Conservation (phyloP, 495 filamentous ascomycete genomes). For the Annulohypoxylon stygium region DNA sequence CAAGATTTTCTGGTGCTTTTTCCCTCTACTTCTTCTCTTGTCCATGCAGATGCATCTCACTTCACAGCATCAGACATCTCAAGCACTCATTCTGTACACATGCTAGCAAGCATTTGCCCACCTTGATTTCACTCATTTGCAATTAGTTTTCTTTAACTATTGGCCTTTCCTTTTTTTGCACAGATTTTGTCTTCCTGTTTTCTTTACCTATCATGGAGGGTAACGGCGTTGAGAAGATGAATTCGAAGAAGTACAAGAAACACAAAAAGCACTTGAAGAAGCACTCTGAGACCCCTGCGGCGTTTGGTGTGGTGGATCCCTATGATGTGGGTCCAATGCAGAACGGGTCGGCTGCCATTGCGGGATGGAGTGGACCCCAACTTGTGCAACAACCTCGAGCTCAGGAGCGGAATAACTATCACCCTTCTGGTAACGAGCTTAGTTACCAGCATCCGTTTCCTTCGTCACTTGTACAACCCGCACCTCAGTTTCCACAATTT, state of each 20-base stretch:
- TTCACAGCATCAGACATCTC: not conserved
- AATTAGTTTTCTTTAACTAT: not conserved
- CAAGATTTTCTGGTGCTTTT: not conserved
- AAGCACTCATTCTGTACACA: not conserved
- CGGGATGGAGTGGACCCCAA: not conserved
- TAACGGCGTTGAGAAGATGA: not conserved
- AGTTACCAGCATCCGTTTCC: conserved; percentile 11
- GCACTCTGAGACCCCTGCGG: not conserved
- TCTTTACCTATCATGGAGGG: not conserved
- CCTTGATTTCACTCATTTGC: not conserved
- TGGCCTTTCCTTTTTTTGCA: not conserved
- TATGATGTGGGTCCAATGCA: not conserved
- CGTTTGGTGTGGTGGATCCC: not conserved
- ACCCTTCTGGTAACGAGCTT: not conserved
- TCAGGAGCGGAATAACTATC: conserved; percentile 3
- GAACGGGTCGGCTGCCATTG: conserved; percentile 3
- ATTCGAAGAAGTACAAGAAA: not conserved
- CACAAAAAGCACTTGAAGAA: not conserved
- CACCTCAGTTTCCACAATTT: not conserved
- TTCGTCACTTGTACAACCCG: not conserved
- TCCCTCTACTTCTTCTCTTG: not conserved
- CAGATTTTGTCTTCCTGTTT: not conserved
- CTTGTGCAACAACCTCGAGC: not conserved
- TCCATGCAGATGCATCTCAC: not conserved
- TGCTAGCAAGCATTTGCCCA: not conserved